Conservation (phyloP, 2,329 filamentous ascomycete genomes). For the Ophiocordyceps camponoti-leonardi region DNA sequence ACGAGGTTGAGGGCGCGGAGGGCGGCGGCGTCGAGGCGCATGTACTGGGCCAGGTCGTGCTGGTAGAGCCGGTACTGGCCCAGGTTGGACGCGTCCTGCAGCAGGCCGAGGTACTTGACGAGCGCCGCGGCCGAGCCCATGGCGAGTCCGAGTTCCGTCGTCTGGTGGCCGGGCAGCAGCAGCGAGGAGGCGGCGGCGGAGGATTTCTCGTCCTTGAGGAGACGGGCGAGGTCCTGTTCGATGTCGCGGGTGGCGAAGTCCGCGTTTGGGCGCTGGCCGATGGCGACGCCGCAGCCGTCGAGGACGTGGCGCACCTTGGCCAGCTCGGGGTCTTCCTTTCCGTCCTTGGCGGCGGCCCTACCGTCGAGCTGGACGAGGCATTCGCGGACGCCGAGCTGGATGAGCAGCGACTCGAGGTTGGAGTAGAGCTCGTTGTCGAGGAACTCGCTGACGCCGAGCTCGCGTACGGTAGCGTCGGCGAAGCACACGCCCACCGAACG, state of each 20-base stretch:
- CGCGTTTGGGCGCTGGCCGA: conserved; percentile 57
- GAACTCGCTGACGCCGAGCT: conserved; percentile 93
- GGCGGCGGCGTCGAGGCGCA: conserved; percentile 94
- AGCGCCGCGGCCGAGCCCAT: conserved; percentile 90
- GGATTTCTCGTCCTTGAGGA: conserved; percentile 74
- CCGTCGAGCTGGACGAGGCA: conserved; percentile 67
- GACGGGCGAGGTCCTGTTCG: conserved; percentile 76
- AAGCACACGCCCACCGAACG: conserved; percentile 90
- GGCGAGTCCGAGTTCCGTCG: conserved; percentile 77
- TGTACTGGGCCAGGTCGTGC: conserved; percentile 89
- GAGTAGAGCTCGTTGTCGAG: conserved; percentile 98
- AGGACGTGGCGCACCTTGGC: conserved; percentile 77
- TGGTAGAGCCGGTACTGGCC: conserved; percentile 96
- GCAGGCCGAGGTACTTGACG: conserved; percentile 82
- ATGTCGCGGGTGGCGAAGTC: conserved; percentile 88
- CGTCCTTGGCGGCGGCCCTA: conserved; percentile 53
- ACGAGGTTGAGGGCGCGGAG: conserved; percentile 91
- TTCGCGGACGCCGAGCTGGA: conserved; percentile 90
- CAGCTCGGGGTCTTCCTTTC: conserved; percentile 68
- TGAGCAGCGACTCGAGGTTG: conserved; percentile 90
- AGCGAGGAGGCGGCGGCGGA: conserved; percentile 47
- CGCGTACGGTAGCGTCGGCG: conserved; percentile 87
- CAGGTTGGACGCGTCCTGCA: conserved; percentile 88
- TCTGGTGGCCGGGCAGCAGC: conserved; percentile 47
- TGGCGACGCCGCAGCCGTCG: conserved; percentile 78